Conservation (phyloP, 306 rosid species). For the Rubus idaeus region DNA sequence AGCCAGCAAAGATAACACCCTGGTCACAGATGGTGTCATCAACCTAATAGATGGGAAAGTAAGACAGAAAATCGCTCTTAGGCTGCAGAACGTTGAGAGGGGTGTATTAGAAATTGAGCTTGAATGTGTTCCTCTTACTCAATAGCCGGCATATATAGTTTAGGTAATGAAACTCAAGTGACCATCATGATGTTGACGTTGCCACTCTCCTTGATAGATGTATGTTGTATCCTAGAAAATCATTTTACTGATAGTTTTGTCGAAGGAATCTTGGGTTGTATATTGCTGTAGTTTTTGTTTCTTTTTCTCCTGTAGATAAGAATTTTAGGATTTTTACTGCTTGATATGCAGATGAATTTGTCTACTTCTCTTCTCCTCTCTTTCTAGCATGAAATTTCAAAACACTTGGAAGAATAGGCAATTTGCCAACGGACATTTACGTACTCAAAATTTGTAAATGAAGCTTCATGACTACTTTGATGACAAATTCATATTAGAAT, state of each 20-base stretch:
- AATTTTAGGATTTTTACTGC: not conserved
- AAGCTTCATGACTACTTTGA: not conserved
- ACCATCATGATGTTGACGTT: not conserved
- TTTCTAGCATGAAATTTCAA: not conserved
- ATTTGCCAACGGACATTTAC: not conserved
- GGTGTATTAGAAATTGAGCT: conserved; percentile 80
- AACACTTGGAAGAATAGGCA: not conserved
- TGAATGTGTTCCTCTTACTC: conserved; percentile 91
- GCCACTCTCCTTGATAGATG: not conserved
- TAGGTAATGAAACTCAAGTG: not conserved
- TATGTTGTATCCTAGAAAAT: not conserved
- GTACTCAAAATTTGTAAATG: not conserved
- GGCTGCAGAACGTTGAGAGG: conserved; percentile 80
- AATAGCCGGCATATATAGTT: conserved; percentile 30
- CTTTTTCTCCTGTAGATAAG: not conserved
- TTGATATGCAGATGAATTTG: not conserved
- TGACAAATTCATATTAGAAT: not conserved
- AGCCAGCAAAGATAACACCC: conserved; percentile 57
- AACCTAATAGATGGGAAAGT: conserved; percentile 62
- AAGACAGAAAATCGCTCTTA: conserved; percentile 66
- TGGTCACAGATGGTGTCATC: conserved; percentile 62
- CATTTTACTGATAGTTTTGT: not conserved
- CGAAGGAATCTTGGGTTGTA: conserved; percentile 6
- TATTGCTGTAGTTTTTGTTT: not conserved
- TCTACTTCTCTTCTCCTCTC: not conserved